phyloP scores from a whole-genome alignment of 371 early-diverging fungal species.

The Haplosporangium sp. region DNA sequence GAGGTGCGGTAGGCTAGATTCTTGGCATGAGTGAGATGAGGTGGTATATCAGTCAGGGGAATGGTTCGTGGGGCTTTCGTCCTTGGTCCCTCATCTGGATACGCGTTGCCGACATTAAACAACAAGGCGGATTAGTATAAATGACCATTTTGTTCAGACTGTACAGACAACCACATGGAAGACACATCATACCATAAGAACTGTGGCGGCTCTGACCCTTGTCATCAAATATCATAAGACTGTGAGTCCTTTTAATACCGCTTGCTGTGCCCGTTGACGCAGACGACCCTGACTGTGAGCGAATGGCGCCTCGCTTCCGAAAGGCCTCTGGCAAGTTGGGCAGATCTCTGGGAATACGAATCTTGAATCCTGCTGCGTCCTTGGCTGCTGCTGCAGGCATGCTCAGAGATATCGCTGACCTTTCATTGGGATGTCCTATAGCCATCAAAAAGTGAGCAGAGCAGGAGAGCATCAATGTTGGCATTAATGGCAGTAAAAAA shows the following conservation, averaged over 20 bases:
- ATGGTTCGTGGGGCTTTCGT: constrained; percentile 16
- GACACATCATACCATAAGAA: constrained; percentile 17
- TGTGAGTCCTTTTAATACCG: constrained; percentile 32
- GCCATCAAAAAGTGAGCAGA: neutral
- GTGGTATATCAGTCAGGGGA: constrained; percentile 13
- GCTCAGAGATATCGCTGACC: constrained; percentile 1
- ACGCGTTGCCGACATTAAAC: neutral
- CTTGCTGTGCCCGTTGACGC: constrained; percentile 3
- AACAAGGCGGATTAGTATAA: neutral
- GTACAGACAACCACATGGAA: neutral
- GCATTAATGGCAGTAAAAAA: neutral
- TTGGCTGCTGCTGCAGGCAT: neutral
- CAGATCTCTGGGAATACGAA: constrained; percentile 42
- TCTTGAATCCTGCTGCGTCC: constrained; percentile 23
- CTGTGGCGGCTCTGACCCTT: constrained; percentile 1
- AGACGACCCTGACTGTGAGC: constrained; percentile 17
- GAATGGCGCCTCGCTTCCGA: constrained; percentile 48
- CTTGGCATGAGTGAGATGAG: constrained; percentile 37
- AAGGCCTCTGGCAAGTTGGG: constrained; percentile 50
- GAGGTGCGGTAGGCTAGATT: constrained; percentile 40
- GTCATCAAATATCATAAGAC: constrained; percentile 30
- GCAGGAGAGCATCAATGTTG: neutral
- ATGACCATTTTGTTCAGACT: neutral
- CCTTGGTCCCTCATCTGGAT: constrained; percentile 13
- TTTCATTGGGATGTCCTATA: neutral